Percentiles rank a stretch among this genome's conserved stretches.
Evolutionary conservation across 495 filamentous ascomycete genomes (phyloP).

Genomic region (Barbatosphaeria neglecta): DNA sequence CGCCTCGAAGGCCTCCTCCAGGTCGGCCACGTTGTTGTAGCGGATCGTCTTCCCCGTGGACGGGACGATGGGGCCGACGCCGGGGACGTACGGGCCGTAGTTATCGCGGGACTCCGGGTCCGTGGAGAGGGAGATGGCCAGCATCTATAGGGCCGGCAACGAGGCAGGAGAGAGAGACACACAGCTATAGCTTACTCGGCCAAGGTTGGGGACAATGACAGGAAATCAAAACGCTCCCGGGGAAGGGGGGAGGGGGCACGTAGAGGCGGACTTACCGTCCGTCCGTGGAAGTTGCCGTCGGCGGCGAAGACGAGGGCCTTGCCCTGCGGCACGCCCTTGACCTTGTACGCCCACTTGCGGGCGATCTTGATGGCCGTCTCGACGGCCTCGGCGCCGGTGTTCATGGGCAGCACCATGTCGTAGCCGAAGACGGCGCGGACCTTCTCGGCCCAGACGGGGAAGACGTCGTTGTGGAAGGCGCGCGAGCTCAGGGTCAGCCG

Average conservation of each 20-base stretch:
- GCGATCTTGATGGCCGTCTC: constrained; percentile 97
- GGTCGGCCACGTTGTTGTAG: constrained; percentile 73
- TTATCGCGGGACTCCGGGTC: constrained; percentile 94
- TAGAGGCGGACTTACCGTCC: constrained; percentile 57
- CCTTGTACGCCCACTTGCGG: constrained; percentile 97
- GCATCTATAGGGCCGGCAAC: constrained; percentile 75
- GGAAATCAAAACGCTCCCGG: too few relatives aligned
- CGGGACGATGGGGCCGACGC: constrained; percentile 68
- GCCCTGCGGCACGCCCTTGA: constrained; percentile 78
- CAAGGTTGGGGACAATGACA: too few relatives aligned
- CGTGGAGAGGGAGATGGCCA: constrained; percentile 84
- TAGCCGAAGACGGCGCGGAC: constrained; percentile 79
- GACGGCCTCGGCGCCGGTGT: constrained; percentile 97
- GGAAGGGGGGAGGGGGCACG: background rate
- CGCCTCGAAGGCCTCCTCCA: constrained; percentile 66
- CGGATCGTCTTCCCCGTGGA: constrained; percentile 66
- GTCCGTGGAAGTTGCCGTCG: constrained; percentile 89
- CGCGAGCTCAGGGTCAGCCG: constrained; percentile 87
- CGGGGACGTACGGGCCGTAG: constrained; percentile 91
- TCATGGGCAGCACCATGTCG: constrained; percentile 99
- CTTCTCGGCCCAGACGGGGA: constrained; percentile 90
- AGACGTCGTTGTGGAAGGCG: constrained; percentile 98
- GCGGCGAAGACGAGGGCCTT: constrained; percentile 78
- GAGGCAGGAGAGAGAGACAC: too few relatives aligned
- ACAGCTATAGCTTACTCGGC: too few relatives aligned